These are phyloP conservation scores for Haplosporangium gracile DNA, from an alignment of 192 early-diverging fungal species.

Conservation along the genomic window DNA sequence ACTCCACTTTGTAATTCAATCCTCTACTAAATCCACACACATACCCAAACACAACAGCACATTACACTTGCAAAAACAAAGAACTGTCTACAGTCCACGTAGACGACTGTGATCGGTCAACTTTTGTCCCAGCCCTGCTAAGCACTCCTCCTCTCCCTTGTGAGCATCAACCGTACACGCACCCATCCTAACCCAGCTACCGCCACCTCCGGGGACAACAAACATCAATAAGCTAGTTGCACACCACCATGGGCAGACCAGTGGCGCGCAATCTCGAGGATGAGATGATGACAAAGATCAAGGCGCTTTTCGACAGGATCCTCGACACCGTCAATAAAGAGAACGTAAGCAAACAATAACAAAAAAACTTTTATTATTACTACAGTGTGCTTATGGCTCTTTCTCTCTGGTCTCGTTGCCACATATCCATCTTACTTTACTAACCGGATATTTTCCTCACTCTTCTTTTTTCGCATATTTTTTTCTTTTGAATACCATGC, in stretches of 20 bases:
- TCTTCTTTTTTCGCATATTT: background rate
- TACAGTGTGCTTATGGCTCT: background rate
- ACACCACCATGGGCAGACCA: slow-evolving; percentile 37
- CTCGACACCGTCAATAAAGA: slow-evolving; percentile 50
- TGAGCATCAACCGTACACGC: background rate
- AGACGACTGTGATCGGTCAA: background rate
- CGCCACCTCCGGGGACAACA: background rate
- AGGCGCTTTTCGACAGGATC: slow-evolving; percentile 42
- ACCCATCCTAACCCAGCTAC: background rate
- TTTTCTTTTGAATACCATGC: background rate
- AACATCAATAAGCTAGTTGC: background rate
- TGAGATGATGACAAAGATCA: slow-evolving; percentile 54
- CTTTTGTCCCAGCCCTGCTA: background rate
- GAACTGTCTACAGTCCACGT: background rate
- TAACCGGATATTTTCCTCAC: background rate
- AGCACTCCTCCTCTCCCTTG: background rate
- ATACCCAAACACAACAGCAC: background rate
- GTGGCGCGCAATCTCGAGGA: slow-evolving; percentile 49
- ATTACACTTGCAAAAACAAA: background rate
- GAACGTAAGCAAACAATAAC: slow-evolving; percentile 29
- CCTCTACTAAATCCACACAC: background rate
- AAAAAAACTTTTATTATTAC: background rate
- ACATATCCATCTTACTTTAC: background rate
- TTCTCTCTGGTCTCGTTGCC: background rate
- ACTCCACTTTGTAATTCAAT: no score